A percentile compares a stretch with the other conserved stretches of the same genome.
These are phyloP conservation scores for Coniferiporia weirii DNA, from an alignment of 1,284 basidiomycete species.

Conservation along the genomic window DNA sequence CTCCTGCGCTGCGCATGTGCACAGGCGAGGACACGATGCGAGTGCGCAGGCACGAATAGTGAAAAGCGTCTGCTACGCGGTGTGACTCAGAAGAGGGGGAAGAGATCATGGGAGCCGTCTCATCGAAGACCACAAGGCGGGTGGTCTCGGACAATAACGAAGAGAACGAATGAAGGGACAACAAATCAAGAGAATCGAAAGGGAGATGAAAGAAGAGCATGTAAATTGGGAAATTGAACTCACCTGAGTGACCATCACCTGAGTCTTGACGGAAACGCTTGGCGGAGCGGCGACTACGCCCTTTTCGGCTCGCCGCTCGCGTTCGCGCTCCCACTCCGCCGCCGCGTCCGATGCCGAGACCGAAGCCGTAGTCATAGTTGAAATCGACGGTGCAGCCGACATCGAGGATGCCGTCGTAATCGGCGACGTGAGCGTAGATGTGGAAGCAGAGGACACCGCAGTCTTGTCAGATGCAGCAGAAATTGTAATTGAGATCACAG, in stretches of 20 bases:
- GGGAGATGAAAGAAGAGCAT: neutral
- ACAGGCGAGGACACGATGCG: neutral
- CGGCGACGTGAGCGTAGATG: neutral
- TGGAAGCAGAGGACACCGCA: neutral
- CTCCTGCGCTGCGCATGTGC: neutral
- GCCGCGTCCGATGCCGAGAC: slow-evolving; percentile 6
- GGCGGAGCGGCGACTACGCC: neutral
- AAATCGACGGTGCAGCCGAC: too few species aligned
- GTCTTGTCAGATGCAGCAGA: neutral
- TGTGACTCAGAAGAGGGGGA: slow-evolving; percentile 3
- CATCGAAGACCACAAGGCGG: neutral
- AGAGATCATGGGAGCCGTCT: neutral
- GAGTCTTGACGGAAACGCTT: neutral
- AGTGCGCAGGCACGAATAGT: neutral
- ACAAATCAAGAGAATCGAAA: neutral
- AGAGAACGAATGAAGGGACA: neutral
- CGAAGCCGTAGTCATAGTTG: neutral
- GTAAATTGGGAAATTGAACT: slow-evolving; percentile 6
- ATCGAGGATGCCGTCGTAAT: neutral
- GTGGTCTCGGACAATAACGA: neutral
- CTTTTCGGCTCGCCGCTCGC: slow-evolving; percentile 8
- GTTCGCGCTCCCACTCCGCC: slow-evolving; percentile 1
- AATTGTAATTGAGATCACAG: too few species aligned
- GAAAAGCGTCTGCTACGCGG: neutral
- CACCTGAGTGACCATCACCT: neutral